Percentiles rank a stretch among this genome's conserved stretches.
phyloP scores from a whole-genome alignment of 2,329 filamentous ascomycete species.

The Fusarium nematophilum region DNA sequence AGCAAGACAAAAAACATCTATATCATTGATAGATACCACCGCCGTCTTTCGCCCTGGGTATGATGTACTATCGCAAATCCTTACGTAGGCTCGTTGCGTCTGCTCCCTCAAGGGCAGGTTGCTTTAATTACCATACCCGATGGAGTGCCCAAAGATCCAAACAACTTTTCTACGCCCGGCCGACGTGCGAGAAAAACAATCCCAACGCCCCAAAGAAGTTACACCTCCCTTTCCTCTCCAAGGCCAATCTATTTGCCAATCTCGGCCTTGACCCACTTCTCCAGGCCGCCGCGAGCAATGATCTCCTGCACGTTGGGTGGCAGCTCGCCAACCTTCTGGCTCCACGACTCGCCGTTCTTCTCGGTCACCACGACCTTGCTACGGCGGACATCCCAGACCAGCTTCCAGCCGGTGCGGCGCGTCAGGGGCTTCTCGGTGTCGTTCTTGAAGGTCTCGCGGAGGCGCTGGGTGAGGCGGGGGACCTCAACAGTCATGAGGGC shows the following conservation, averaged over 20 bases:
- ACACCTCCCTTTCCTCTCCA: not conserved
- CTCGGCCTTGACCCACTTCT: conserved; percentile 83
- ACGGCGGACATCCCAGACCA: conserved; percentile 82
- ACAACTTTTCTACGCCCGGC: not conserved
- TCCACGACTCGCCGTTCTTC: conserved; percentile 76
- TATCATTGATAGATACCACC: not conserved
- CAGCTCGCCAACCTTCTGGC: conserved; percentile 83
- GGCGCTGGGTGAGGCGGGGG: conserved; percentile 67
- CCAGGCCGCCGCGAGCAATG: conserved; percentile 80
- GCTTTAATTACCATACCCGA: no score
- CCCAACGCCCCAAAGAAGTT: not conserved
- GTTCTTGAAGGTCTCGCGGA: conserved; percentile 70
- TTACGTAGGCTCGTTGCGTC: no score
- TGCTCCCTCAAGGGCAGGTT: no score
- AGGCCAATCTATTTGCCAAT: no score
- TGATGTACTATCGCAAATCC: not conserved
- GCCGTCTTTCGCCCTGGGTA: not conserved
- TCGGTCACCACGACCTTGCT: conserved; percentile 79
- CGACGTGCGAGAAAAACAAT: not conserved
- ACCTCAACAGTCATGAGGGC: no score
- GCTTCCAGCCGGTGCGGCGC: conserved; percentile 82
- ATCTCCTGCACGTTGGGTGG: conserved; percentile 90
- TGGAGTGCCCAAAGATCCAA: not conserved
- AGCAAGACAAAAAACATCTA: conserved; percentile 7
- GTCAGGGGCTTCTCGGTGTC: conserved; percentile 68